These are phyloP conservation scores for Eucommia ulmoides DNA, from an alignment of 257 asterid species.

Conservation along the genomic window DNA sequence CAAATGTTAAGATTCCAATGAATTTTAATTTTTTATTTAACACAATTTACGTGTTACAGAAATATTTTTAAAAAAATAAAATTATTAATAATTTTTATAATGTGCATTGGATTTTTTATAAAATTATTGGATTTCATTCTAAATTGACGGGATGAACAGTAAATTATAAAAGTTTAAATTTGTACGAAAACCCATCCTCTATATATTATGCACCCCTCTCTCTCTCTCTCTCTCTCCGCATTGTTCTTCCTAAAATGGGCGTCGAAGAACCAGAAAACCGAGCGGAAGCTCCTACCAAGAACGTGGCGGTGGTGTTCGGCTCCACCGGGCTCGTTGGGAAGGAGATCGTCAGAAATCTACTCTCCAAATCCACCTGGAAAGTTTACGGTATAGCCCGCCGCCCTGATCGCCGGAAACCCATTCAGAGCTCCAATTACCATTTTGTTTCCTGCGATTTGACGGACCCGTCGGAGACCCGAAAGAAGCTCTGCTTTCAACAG, in stretches of 20 bases:
- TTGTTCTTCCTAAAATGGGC: conserved; percentile 22
- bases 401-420: conserved; percentile 5
- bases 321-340: conserved; percentile 74
- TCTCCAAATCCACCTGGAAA: conserved; percentile 45
- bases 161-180: no score
- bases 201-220: no score
- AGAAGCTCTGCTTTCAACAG: conserved; percentile 23
- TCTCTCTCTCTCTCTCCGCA: no score
- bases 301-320: conserved; percentile 68
- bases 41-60: no score
- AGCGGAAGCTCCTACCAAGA: conserved; percentile 2
- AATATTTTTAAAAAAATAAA: no score
- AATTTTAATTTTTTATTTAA: no score
- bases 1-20: no score
- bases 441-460: conserved; percentile 61
- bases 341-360: conserved; percentile 55
- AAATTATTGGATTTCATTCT: no score
- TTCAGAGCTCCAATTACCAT: conserved; percentile 17
- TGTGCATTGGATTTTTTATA: no score
- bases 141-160: no score
- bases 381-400: conserved; percentile 71
- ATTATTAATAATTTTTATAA: no score
- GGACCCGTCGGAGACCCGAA: conserved; percentile 29
- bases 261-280: conserved; percentile 5
- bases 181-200: no score